Evolutionary conservation across 805 yeast genomes (phyloP).

Genomic region (Nakazawaea ishiwadae): DNA sequence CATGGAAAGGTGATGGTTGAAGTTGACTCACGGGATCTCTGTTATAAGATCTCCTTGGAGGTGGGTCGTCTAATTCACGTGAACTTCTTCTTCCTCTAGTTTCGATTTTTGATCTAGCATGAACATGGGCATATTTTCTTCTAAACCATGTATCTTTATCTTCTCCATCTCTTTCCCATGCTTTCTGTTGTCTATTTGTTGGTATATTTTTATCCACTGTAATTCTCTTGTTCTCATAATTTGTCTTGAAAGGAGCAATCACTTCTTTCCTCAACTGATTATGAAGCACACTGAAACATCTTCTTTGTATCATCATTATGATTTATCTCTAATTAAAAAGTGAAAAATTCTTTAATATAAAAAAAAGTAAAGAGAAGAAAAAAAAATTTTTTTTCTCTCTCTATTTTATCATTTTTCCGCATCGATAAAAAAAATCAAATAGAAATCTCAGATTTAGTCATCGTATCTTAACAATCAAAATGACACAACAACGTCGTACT

Average conservation of each 20-base stretch:
- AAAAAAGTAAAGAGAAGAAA: too few relatives aligned
- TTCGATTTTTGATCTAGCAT: slow-evolving; percentile 44
- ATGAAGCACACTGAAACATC: background rate
- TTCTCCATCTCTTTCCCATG: slow-evolving; percentile 64
- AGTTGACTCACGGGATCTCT: slow-evolving; percentile 7
- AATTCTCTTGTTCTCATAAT: slow-evolving; percentile 9
- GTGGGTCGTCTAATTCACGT: background rate
- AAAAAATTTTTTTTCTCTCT: background rate
- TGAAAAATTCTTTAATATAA: too few relatives aligned
- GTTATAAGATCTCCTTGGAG: background rate
- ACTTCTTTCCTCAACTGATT: slow-evolving; percentile 15
- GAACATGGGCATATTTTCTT: slow-evolving; percentile 61
- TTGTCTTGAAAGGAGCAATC: slow-evolving; percentile 24
- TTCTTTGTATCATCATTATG: background rate
- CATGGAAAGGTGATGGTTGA: slow-evolving; percentile 40
- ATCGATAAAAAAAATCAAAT: background rate
- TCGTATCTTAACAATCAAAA: background rate
- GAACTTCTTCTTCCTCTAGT: too few relatives aligned
- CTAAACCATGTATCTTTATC: slow-evolving; percentile 60
- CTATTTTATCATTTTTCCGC: background rate
- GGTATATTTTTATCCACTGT: slow-evolving; percentile 43
- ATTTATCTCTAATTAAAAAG: background rate
- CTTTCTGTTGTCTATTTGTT: slow-evolving; percentile 35
- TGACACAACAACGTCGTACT: slow-evolving; percentile 8
- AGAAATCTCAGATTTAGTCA: background rate